Evolutionary conservation across 164 flowering plant species (phyloP).

Genomic region (Litsea cubeba): DNA sequence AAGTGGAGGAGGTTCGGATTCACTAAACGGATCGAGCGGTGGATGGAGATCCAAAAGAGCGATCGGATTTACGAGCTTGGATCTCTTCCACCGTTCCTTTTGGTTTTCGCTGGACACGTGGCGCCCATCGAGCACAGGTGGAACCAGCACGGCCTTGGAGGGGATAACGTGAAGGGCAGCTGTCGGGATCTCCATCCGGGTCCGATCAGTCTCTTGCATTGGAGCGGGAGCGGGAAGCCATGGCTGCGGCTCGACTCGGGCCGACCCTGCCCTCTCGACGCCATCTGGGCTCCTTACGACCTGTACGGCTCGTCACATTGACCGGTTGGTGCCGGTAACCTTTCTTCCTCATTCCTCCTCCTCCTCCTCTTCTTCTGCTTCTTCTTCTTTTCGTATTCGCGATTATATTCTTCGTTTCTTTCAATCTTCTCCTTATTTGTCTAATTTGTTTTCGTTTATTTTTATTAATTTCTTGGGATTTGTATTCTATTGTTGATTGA

Average conservation of each 20-base stretch:
- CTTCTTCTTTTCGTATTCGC: not conserved
- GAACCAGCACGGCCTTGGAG: constrained; percentile 95
- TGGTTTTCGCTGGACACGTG: constrained; percentile 84
- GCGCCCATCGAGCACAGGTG: constrained; percentile 91
- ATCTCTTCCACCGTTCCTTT: constrained; percentile 79
- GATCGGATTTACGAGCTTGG: constrained; percentile 89
- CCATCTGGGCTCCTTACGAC: constrained; percentile 82
- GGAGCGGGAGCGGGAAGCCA: constrained; percentile 97
- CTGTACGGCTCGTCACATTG: constrained; percentile 46
- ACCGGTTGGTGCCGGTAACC: constrained; percentile 2
- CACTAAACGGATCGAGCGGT: constrained; percentile 70
- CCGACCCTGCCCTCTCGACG: constrained; percentile 71
- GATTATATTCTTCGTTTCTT: not conserved
- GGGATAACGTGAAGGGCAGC: constrained; percentile 85
- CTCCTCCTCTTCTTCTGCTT: not conserved
- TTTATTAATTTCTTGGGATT: not conserved
- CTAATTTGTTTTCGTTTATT: not conserved
- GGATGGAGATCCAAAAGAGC: constrained; percentile 91
- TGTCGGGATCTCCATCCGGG: constrained; percentile 86
- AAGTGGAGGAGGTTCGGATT: constrained; percentile 70
- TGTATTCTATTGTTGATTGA: not conserved
- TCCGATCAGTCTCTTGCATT: constrained; percentile 81
- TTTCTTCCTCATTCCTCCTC: no score
- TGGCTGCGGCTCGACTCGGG: constrained; percentile 76
- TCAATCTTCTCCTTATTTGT: not conserved